phyloP scores from a whole-genome alignment of 495 filamentous ascomycete genomes.

The Daldinia loculata region DNA sequence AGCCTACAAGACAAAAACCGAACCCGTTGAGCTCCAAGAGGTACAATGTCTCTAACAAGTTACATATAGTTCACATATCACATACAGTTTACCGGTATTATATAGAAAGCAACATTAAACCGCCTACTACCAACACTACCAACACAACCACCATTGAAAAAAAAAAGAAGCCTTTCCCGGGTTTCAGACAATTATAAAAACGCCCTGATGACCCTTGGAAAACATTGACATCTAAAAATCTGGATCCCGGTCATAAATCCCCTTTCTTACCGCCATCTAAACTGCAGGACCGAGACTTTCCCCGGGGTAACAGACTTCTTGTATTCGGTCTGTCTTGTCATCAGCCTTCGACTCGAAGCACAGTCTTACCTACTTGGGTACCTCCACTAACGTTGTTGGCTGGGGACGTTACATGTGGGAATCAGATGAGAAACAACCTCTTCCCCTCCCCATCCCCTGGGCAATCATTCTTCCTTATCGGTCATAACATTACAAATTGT shows the following conservation, averaged over 20 bases:
- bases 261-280: slow-evolving; percentile 23
- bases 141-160: neutral
- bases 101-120: slow-evolving; percentile 10
- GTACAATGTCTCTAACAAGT: slow-evolving; percentile 22
- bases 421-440: slow-evolving; percentile 30
- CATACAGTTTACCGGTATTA: slow-evolving; percentile 10
- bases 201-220: neutral
- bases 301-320: slow-evolving; percentile 29
- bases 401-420: slow-evolving; percentile 38
- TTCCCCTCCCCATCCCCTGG: slow-evolving; percentile 28
- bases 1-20: neutral
- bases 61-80: slow-evolving; percentile 5
- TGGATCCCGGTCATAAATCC: slow-evolving; percentile 13
- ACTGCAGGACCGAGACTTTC: slow-evolving; percentile 29
- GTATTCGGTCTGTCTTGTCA: slow-evolving; percentile 18
- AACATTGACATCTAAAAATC: slow-evolving; percentile 15
- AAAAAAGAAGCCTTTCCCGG: neutral
- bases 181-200: slow-evolving; percentile 5
- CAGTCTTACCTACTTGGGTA: slow-evolving; percentile 29
- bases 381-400: slow-evolving; percentile 25
- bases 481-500: slow-evolving; percentile 14
- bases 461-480: slow-evolving; percentile 31
- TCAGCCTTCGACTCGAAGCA: slow-evolving; percentile 38
- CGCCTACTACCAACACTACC: slow-evolving; percentile 11
- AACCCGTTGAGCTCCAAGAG: neutral